A percentile compares a stretch with the other conserved stretches of the same genome.
Evolutionary conservation across 169 alveolate species (phyloP).

Genomic region (Miamiensis avidus): DNA sequence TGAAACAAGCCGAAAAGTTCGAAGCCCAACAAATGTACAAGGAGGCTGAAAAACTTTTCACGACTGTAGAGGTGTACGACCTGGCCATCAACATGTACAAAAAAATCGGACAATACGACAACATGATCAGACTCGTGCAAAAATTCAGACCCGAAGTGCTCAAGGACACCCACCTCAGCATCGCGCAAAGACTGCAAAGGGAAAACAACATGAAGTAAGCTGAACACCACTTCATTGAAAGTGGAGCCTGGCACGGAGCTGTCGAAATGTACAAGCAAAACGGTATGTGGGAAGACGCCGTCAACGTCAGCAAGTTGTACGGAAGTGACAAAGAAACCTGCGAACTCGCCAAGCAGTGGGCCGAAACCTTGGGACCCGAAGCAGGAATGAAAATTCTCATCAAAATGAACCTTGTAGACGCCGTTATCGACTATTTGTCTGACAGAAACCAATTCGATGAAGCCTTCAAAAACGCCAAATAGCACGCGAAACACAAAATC

Average conservation of each 20-base stretch:
- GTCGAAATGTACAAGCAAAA: slow-evolving; percentile 90
- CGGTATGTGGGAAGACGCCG: slow-evolving; percentile 92
- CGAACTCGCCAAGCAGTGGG: slow-evolving; percentile 89
- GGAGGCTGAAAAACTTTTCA: slow-evolving; percentile 89
- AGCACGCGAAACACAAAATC: slow-evolving; percentile 84
- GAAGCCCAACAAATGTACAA: slow-evolving; percentile 79
- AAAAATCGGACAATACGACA: slow-evolving; percentile 84
- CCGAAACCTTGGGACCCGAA: slow-evolving; percentile 78
- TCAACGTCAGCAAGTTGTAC: slow-evolving; percentile 90
- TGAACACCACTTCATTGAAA: slow-evolving; percentile 87
- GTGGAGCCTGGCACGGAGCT: slow-evolving; percentile 90
- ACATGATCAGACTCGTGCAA: slow-evolving; percentile 85
- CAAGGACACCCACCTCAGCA: slow-evolving; percentile 86
- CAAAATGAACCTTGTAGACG: slow-evolving; percentile 85
- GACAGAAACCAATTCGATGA: slow-evolving; percentile 88
- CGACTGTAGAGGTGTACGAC: slow-evolving; percentile 87
- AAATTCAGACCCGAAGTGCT: slow-evolving; percentile 86
- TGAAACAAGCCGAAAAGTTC: slow-evolving; percentile 85
- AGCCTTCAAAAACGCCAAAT: slow-evolving; percentile 89
- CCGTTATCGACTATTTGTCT: slow-evolving; percentile 87
- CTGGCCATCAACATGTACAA: slow-evolving; percentile 89
- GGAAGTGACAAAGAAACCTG: slow-evolving; percentile 91
- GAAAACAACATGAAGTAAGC: slow-evolving; percentile 87
- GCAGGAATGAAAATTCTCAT: slow-evolving; percentile 73
- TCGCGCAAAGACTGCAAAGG: slow-evolving; percentile 88